Evolutionary conservation across 345 rosid genomes (phyloP).

Genomic region (Erysimum cheiranthoides): DNA sequence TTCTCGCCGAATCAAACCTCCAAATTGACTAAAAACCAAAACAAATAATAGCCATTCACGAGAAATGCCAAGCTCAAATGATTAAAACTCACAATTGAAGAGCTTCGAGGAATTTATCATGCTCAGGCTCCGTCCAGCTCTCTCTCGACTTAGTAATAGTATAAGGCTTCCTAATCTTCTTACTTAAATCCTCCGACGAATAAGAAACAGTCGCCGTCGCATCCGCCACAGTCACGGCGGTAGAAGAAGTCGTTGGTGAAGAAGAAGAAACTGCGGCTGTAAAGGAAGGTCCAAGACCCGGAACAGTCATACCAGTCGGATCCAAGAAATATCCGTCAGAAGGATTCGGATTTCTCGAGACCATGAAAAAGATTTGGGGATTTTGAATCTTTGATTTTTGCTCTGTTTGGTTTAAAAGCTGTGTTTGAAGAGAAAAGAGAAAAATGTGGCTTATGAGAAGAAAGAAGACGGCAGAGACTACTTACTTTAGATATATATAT

Average conservation of each 20-base stretch:
- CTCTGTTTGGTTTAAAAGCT: not conserved
- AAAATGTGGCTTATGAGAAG: constrained; percentile 25
- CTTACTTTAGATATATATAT: not conserved
- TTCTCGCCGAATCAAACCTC: constrained; percentile 22
- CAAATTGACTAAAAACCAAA: not conserved
- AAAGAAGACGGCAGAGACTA: constrained; percentile 24
- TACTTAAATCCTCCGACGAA: constrained; percentile 66
- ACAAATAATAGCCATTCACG: not conserved
- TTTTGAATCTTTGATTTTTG: too few relatives aligned
- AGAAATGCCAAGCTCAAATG: constrained; percentile 15
- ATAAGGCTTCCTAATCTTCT: constrained; percentile 86
- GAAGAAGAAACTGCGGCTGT: constrained; percentile 38
- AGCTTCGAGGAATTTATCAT: constrained; percentile 93
- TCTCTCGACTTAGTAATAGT: constrained; percentile 87
- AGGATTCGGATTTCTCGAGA: constrained; percentile 69
- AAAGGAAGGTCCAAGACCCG: constrained; percentile 60
- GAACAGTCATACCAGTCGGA: constrained; percentile 71
- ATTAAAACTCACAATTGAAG: constrained; percentile 71
- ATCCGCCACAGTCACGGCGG: constrained; percentile 40
- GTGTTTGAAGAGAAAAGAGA: not conserved
- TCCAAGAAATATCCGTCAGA: constrained; percentile 67
- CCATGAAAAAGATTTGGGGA: constrained; percentile 47
- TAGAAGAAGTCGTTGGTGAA: constrained; percentile 37
- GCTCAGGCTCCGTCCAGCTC: constrained; percentile 99
- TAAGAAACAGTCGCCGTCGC: constrained; percentile 51